Evolutionary conservation across 371 early-diverging fungal genomes (phyloP).

Genomic region (Apophysomyces sp.): DNA sequence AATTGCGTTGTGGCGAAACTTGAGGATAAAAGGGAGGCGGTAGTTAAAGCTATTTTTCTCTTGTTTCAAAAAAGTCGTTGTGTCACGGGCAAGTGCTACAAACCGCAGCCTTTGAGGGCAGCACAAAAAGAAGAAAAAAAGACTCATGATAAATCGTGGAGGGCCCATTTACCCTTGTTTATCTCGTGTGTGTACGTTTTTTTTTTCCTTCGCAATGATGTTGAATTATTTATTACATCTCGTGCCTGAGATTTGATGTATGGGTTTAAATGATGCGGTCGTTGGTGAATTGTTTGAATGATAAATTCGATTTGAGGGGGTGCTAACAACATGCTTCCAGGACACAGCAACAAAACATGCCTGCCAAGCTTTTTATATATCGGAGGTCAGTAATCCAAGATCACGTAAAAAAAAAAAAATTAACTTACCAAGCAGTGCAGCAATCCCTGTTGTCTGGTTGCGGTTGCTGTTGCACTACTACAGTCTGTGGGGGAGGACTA

Average conservation of each 20-base stretch:
- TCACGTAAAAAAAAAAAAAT: not conserved
- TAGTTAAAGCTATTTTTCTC: not conserved
- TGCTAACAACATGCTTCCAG: constrained; percentile 11
- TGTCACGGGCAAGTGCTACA: not conserved
- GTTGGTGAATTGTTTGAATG: not conserved
- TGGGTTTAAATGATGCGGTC: not conserved
- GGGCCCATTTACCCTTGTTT: not conserved
- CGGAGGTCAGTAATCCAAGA: not conserved
- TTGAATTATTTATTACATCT: not conserved
- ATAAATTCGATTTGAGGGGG: not conserved
- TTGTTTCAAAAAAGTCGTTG: not conserved
- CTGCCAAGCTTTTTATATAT: constrained; percentile 4
- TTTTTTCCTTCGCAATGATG: not conserved
- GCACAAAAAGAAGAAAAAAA: not conserved
- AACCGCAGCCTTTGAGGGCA: not conserved
- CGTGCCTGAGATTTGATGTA: not conserved
- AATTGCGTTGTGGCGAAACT: not conserved
- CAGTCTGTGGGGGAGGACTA: constrained; percentile 8
- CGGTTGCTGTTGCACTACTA: constrained; percentile 7
- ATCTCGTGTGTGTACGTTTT: not conserved
- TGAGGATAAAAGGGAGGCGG: not conserved
- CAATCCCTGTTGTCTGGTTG: constrained; percentile 4
- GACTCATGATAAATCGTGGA: not conserved
- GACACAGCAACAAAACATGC: constrained; percentile 11
- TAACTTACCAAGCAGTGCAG: constrained; percentile 12